Percentiles rank a stretch among this genome's conserved stretches.
Evolutionary conservation across 768 basidiomycete genomes (phyloP).

Genomic region (Lactarius pseudohatsudake): DNA sequence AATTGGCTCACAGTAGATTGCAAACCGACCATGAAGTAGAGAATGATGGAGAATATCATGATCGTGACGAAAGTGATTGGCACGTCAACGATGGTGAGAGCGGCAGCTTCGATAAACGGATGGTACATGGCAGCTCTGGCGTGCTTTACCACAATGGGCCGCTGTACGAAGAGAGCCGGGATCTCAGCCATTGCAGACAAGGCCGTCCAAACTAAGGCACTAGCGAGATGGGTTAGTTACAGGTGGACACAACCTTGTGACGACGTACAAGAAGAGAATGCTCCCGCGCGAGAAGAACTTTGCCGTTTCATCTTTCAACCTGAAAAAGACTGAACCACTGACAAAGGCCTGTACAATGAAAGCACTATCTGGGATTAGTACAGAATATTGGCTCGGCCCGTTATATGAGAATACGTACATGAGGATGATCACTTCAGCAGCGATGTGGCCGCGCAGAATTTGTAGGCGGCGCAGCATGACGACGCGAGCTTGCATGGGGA

Average conservation of each 20-base stretch:
- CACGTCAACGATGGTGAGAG: conserved; percentile 60
- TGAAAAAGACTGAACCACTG: conserved; percentile 66
- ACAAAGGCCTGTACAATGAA: conserved; percentile 54
- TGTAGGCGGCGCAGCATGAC: conserved; percentile 39
- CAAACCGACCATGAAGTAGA: conserved; percentile 64
- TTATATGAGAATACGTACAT: conserved; percentile 24
- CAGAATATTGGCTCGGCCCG: background rate
- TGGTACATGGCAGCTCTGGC: conserved; percentile 62
- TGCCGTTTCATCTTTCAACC: conserved; percentile 51
- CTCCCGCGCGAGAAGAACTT: conserved; percentile 78
- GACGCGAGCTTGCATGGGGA: conserved; percentile 39
- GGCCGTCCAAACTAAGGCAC: conserved; percentile 58
- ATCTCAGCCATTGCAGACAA: conserved; percentile 65
- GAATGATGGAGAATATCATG: conserved; percentile 47
- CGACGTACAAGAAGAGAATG: conserved; percentile 70
- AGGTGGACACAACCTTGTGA: too few species aligned
- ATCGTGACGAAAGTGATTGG: conserved; percentile 54
- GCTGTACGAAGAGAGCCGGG: conserved; percentile 53
- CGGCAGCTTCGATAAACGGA: conserved; percentile 53
- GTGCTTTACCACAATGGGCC: conserved; percentile 60
- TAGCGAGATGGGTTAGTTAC: conserved; percentile 31
- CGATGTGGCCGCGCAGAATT: conserved; percentile 37
- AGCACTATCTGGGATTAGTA: conserved; percentile 39
- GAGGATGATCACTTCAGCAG: conserved; percentile 34
- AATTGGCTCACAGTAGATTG: conserved; percentile 58